These are phyloP conservation scores for Leishmania braziliensis DNA, from an alignment of 208 protist species.

Conservation along the genomic window DNA sequence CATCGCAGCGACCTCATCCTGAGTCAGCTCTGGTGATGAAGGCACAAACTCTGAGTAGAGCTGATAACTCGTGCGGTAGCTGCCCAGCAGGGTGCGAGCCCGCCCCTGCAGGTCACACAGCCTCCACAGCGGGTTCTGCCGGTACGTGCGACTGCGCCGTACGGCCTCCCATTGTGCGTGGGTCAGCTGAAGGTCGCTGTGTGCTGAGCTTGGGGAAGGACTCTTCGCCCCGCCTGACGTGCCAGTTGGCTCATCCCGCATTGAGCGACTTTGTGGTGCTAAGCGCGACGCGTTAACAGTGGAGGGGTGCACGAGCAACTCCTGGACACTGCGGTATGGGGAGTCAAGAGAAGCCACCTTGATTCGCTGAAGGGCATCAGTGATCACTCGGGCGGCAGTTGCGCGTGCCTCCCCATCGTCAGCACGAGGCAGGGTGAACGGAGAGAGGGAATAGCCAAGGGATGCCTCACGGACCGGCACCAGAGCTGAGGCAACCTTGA, in stretches of 20 bases:
- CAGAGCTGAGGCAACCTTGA: slow-evolving; percentile 18
- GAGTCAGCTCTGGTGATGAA: slow-evolving; percentile 2
- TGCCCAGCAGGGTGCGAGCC: slow-evolving; percentile 67
- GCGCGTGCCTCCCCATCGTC: not conserved
- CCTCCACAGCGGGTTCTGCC: slow-evolving; percentile 51
- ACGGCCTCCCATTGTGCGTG: slow-evolving; percentile 57
- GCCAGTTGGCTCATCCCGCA: not conserved
- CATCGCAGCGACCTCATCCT: not conserved
- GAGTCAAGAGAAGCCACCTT: not conserved
- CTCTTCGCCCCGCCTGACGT: not conserved
- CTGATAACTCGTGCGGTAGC: slow-evolving; percentile 69
- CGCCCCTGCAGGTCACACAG: slow-evolving; percentile 45
- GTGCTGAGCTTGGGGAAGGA: not conserved
- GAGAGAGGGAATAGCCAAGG: not conserved
- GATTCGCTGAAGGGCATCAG: slow-evolving; percentile 17
- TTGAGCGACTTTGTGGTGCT: not conserved
- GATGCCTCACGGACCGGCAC: not conserved
- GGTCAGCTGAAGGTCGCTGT: slow-evolving; percentile 35
- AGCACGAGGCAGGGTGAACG: not conserved
- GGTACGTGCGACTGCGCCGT: slow-evolving; percentile 52
- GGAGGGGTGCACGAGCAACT: slow-evolving; percentile 20
- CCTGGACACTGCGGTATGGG: slow-evolving; percentile 16
- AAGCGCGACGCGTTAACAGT: not conserved
- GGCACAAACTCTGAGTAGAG: slow-evolving; percentile 83
- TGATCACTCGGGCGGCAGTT: slow-evolving; percentile 10